Evolutionary conservation across 345 rosid genomes (phyloP).

Genomic region (Schrenkiella parvula): DNA sequence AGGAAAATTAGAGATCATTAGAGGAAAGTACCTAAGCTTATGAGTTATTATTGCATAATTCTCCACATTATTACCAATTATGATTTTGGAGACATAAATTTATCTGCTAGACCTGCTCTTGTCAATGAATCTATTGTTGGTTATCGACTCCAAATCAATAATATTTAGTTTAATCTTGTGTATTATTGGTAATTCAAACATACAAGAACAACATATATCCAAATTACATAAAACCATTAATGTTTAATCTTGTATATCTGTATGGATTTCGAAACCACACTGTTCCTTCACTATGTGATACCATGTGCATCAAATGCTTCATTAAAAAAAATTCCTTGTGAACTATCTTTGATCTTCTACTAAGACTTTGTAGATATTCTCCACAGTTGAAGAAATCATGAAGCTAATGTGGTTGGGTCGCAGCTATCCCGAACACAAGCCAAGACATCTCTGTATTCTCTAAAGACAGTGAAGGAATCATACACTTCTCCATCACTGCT

Average conservation of each 20-base stretch:
- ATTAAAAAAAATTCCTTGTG: not conserved
- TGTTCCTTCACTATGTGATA: not conserved
- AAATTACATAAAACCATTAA: not conserved
- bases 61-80: no score
- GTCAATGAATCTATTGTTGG: no score
- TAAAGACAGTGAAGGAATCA: conserved; percentile 67
- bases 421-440: conserved; percentile 74
- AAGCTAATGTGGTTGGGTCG: conserved; percentile 52
- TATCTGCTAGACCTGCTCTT: no score
- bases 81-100: no score
- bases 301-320: not conserved
- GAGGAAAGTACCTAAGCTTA: no score
- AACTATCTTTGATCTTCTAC: not conserved
- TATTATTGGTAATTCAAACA: no score
- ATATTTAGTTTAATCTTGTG: no score
- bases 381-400: conserved; percentile 26
- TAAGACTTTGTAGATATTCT: not conserved
- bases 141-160: no score
- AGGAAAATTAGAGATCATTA: no score
- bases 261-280: not conserved
- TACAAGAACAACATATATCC: no score
- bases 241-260: not conserved
- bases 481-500: conserved; percentile 66
- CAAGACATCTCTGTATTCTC: conserved; percentile 75
- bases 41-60: no score